phyloP scores from a whole-genome alignment of 768 basidiomycete species.

The Tricholomella constricta region DNA sequence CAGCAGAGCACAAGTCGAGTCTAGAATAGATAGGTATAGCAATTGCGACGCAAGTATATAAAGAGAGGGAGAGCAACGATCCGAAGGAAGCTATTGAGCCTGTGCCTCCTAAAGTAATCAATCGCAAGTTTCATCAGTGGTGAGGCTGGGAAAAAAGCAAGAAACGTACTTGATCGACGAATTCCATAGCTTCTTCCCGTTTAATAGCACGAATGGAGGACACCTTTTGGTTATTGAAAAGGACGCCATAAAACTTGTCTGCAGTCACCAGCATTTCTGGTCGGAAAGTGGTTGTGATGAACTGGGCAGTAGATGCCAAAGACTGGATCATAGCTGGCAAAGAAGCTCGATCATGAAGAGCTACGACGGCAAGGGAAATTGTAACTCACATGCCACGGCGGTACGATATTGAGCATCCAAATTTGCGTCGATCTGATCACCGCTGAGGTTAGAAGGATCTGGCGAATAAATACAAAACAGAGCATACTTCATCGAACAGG shows the following conservation, averaged over 20 bases:
- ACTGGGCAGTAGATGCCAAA: slow-evolving; percentile 84
- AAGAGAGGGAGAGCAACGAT: not conserved
- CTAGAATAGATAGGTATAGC: slow-evolving; percentile 3
- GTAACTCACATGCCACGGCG: slow-evolving; percentile 82
- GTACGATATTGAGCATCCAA: slow-evolving; percentile 97
- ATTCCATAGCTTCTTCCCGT: slow-evolving; percentile 89
- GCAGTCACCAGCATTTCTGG: slow-evolving; percentile 96
- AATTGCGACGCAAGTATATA: not conserved
- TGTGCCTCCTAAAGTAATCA: slow-evolving; percentile 24
- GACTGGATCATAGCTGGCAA: slow-evolving; percentile 90
- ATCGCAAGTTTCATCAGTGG: not conserved
- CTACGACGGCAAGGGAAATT: not conserved
- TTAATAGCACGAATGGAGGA: slow-evolving; percentile 87
- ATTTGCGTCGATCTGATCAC: slow-evolving; percentile 87
- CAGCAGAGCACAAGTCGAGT: slow-evolving; percentile 9
- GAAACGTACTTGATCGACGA: slow-evolving; percentile 79
- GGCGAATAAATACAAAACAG: not conserved
- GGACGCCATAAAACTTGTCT: slow-evolving; percentile 96
- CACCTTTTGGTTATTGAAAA: slow-evolving; percentile 96
- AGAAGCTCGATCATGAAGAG: slow-evolving; percentile 1
- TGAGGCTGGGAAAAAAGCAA: not conserved
- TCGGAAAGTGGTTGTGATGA: slow-evolving; percentile 98
- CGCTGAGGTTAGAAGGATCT: not conserved
- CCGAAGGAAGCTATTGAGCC: slow-evolving; percentile 22
- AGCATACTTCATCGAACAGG: slow-evolving; percentile 88